Evolutionary conservation across 148 eudicot genomes (phyloP).

Genomic region (Fallopia convolvulus): DNA sequence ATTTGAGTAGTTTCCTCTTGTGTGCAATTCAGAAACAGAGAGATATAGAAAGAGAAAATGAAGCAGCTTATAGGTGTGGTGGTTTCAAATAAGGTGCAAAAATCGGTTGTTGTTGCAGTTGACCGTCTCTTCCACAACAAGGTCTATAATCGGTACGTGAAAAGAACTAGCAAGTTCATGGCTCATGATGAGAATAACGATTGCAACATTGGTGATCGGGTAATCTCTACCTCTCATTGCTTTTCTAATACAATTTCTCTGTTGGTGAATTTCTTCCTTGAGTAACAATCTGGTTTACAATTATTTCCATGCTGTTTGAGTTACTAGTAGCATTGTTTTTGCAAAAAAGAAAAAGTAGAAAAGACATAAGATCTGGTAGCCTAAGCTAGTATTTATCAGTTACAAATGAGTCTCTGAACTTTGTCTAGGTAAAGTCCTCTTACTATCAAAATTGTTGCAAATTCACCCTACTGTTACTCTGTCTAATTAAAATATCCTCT

Average conservation of each 20-base stretch:
- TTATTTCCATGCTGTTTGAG: neutral
- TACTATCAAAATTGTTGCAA: no score
- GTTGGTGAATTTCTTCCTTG: neutral
- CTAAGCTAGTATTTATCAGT: no score
- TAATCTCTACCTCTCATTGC: slow-evolving; percentile 10
- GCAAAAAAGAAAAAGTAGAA: no score
- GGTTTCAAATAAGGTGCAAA: slow-evolving; percentile 53
- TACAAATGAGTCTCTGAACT: no score
- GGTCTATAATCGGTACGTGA: slow-evolving; percentile 30
- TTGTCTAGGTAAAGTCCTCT: no score
- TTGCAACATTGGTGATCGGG: slow-evolving; percentile 48
- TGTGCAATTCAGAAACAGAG: slow-evolving; percentile 4
- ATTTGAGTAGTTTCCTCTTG: neutral
- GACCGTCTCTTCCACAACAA: slow-evolving; percentile 39
- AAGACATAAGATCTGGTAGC: no score
- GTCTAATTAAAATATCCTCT: no score
- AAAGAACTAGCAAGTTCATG: slow-evolving; percentile 45
- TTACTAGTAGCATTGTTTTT: no score
- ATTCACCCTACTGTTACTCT: no score
- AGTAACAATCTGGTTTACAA: neutral
- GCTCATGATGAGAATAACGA: slow-evolving; percentile 44
- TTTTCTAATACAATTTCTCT: neutral
- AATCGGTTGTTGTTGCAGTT: slow-evolving; percentile 45
- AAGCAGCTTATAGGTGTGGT: slow-evolving; percentile 46
- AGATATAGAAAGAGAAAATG: slow-evolving; percentile 19